Conservation (phyloP, 345 rosid species). For the Gossypium longicalyx region DNA sequence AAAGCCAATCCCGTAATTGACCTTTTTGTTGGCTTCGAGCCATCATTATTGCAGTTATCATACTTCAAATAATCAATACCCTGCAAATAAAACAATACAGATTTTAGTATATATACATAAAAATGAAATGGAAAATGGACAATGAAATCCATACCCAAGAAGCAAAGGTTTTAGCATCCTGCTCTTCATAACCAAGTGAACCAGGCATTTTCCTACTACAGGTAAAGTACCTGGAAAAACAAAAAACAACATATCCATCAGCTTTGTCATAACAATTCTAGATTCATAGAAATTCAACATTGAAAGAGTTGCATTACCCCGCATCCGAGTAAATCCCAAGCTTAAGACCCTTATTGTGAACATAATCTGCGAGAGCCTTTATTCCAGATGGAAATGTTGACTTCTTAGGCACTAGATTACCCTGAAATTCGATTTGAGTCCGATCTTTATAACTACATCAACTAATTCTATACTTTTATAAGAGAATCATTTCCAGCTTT, state of each 20-base stretch:
- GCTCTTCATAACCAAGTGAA: slow-evolving; percentile 82
- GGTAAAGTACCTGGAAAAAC: slow-evolving; percentile 55
- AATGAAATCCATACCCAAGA: slow-evolving; percentile 54
- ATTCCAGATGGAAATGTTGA: slow-evolving; percentile 83
- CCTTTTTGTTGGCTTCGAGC: slow-evolving; percentile 64
- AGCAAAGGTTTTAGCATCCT: slow-evolving; percentile 88
- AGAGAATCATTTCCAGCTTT: not conserved
- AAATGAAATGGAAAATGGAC: not conserved
- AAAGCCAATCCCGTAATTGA: slow-evolving; percentile 6
- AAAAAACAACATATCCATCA: not conserved
- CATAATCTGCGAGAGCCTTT: slow-evolving; percentile 74
- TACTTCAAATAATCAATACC: slow-evolving; percentile 92
- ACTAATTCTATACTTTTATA: not conserved
- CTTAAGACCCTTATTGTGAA: slow-evolving; percentile 80
- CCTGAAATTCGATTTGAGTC: slow-evolving; percentile 39
- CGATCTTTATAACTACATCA: not conserved
- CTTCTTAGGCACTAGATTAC: slow-evolving; percentile 53
- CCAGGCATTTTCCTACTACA: slow-evolving; percentile 94
- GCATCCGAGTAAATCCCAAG: slow-evolving; percentile 90
- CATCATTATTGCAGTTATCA: slow-evolving; percentile 66
- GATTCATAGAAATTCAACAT: not conserved
- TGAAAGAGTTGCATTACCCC: slow-evolving; percentile 39
- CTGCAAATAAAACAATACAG: slow-evolving; percentile 30
- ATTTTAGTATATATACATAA: not conserved
- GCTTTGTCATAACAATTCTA: not conserved